Base-by-base conservation (phyloP, 2,329 filamentous ascomycete genomes). In the Myriosclerotinia scirpicola region DNA sequence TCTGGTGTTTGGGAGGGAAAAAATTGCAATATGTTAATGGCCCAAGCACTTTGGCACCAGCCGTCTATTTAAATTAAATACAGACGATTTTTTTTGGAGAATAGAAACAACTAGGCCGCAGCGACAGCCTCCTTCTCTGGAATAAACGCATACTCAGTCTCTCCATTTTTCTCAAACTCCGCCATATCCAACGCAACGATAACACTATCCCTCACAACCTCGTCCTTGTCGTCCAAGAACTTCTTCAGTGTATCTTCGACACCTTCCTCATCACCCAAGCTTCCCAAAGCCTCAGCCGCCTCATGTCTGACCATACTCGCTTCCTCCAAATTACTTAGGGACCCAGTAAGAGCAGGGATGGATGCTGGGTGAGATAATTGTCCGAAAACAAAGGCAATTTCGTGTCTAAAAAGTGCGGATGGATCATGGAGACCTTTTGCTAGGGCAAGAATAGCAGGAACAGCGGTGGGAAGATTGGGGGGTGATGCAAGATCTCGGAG, bases 141-240 rank as follows among this genome's bases (percentile, higher is more conserved):
- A 72, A 98, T 89, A 75, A 97, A 84, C 56, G 95, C 95, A 82
- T 99, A 99, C 77, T 99, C 93, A 42, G 87, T 81, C 79, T 97
- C 87, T 53, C 91, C 91, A 72, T 88, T 91, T 82, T 91, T 92
- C 83, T 99, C 95, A 75, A 92, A 97, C 76, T 97, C 94, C 14
- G 93, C 95, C 92, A 99, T 99, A 78, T 99, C 95, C 71, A 99
- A 83, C 54, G 95, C 95, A 66, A 99, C 95, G 73, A 97, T 87
- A 50, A 97, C 89, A 78, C 94, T 98, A 76, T 99, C 95, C 68
- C 93, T 87, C 53, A 99, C 95, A 7, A 99, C 93, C 77, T 91
- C 87, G 79, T 98, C 94, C 69, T 92, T 87, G 77, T 99, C 96
- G 70, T 97, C 82, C 71, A 98, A 80, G 80, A 97, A 98, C 70